Conservation (phyloP, 768 basidiomycete species). For the Rubroboletus satanas region DNA sequence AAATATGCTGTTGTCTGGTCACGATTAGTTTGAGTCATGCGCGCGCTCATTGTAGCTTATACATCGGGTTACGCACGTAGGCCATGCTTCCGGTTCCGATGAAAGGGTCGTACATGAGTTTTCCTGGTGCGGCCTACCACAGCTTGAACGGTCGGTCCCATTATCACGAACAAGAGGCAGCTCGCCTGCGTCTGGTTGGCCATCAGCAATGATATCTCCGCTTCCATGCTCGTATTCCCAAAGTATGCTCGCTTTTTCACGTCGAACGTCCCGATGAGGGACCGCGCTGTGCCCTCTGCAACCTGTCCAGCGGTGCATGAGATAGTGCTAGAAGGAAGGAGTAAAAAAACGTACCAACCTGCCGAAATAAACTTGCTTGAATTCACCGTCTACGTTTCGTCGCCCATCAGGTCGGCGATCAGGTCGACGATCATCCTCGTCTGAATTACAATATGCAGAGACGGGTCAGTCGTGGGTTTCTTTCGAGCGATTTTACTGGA, state of each 20-base stretch:
- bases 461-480: background rate
- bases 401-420: constrained; percentile 45
- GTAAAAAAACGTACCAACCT: constrained; percentile 65
- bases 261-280: constrained; percentile 65
- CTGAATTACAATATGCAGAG: constrained; percentile 27
- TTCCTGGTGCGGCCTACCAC: constrained; percentile 77
- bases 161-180: background rate
- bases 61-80: constrained; percentile 47
- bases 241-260: constrained; percentile 89
- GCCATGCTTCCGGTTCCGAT: constrained; percentile 90
- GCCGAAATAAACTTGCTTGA: constrained; percentile 75
- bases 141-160: background rate
- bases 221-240: constrained; percentile 98
- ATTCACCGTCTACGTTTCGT: constrained; percentile 62
- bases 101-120: constrained; percentile 93
- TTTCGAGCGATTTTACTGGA: background rate
- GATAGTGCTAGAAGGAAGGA: background rate
- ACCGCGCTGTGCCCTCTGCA: constrained; percentile 62
- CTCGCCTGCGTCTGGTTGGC: constrained; percentile 88
- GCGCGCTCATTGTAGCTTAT: background rate
- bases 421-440: constrained; percentile 48
- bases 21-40: background rate
- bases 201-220: constrained; percentile 93
- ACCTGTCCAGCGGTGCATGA: constrained; percentile 34
- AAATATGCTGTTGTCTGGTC: constrained; percentile 79